These are phyloP conservation scores for Alternaria infectoria DNA, from an alignment of 2,329 filamentous ascomycete genomes.

Conservation along the genomic window DNA sequence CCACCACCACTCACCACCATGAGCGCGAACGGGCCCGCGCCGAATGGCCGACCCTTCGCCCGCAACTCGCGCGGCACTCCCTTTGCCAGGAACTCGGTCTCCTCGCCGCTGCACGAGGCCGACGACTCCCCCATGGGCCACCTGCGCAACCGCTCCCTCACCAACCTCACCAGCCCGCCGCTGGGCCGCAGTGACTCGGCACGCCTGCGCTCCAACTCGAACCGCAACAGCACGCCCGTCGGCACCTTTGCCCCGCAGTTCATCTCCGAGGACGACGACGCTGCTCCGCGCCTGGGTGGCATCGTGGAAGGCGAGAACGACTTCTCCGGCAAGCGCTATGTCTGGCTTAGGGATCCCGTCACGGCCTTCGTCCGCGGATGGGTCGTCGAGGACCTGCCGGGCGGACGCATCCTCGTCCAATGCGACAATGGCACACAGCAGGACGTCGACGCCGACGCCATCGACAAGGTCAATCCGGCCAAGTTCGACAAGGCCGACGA, in stretches of 20 bases:
- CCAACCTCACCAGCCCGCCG: constrained; percentile 53
- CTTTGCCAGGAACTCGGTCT: constrained; percentile 72
- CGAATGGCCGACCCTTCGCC: constrained; percentile 68
- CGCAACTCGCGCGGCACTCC: constrained; percentile 74
- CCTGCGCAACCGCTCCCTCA: constrained; percentile 70
- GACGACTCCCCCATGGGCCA: constrained; percentile 59
- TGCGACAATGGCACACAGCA: constrained; percentile 96
- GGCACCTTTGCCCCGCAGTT: constrained; percentile 95
- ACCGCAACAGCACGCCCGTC: constrained; percentile 67
- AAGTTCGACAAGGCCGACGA: constrained; percentile 99
- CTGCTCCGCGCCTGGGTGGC: constrained; percentile 64
- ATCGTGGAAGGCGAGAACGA: constrained; percentile 94
- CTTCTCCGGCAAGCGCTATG: constrained; percentile 97
- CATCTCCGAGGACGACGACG: constrained; percentile 80
- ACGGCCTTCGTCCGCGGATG: constrained; percentile 90
- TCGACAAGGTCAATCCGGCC: constrained; percentile 98
- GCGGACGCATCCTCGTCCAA: constrained; percentile 78
- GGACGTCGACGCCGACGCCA: constrained; percentile 81
- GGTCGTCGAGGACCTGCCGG: constrained; percentile 80
- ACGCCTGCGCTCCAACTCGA: constrained; percentile 65
- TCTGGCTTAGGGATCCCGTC: constrained; percentile 91
- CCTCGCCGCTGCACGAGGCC: constrained; percentile 60
- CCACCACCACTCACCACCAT: constrained; percentile 46
- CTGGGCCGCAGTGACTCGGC: constrained; percentile 45
- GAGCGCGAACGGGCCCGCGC: constrained; percentile 62